Evolutionary conservation across 2,329 filamentous ascomycete species (phyloP).

Genomic region (Corinectria fuckeliana): DNA sequence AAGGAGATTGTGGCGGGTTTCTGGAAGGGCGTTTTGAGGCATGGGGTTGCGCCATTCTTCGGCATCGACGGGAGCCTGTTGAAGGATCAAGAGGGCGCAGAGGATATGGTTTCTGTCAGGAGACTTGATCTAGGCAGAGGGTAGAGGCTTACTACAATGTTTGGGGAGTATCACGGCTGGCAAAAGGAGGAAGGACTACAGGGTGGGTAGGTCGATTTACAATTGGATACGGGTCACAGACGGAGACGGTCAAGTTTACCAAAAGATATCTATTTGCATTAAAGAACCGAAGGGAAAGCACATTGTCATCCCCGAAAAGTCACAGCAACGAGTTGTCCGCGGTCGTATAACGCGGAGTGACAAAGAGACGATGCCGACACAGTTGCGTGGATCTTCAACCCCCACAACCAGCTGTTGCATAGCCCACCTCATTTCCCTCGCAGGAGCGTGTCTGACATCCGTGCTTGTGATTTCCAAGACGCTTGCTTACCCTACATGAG

Average conservation of each 20-base stretch:
- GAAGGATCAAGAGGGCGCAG: conserved; percentile 38
- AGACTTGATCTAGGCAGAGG: conserved; percentile 60
- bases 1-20: conserved; percentile 75
- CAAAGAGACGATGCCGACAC: background rate
- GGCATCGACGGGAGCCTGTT: conserved; percentile 32
- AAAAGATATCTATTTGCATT: conserved; percentile 8
- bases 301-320: background rate
- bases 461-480: background rate
- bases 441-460: background rate
- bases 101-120: conserved; percentile 59
- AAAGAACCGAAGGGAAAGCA: background rate
- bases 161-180: background rate
- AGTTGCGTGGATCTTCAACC: background rate
- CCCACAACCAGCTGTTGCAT: background rate
- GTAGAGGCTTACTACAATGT: conserved; percentile 1
- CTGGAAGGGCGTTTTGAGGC: conserved; percentile 75
- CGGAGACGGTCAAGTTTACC: background rate
- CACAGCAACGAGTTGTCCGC: background rate
- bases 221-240: background rate
- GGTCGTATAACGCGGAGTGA: conserved; percentile 12
- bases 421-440: conserved; percentile 17
- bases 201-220: conserved; percentile 3
- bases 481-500: background rate
- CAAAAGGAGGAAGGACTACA: background rate
- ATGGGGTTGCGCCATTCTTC: conserved; percentile 75